A percentile compares a stretch with the other conserved stretches of the same genome.
Conservation (phyloP, 768 basidiomycete species). For the Gyrodon lividus region DNA sequence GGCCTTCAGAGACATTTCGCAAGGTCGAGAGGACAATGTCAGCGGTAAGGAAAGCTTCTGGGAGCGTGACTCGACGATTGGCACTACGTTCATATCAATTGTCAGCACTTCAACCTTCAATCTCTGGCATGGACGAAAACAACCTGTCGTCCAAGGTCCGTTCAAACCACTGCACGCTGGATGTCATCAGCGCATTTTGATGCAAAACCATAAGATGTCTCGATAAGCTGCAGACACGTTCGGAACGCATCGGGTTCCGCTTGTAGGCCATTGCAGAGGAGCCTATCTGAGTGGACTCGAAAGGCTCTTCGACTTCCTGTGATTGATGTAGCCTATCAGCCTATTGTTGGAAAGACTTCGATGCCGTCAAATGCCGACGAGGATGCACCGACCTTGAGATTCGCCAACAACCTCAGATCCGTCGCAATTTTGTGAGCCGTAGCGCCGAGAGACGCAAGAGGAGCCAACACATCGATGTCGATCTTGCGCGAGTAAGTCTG, state of each 20-base stretch:
- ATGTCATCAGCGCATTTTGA: constrained; percentile 94
- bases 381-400: constrained; percentile 65
- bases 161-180: constrained; percentile 97
- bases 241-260: constrained; percentile 98
- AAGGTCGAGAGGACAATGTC: constrained; percentile 95
- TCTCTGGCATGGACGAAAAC: constrained; percentile 6
- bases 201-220: constrained; percentile 94
- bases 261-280: constrained; percentile 99
- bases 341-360: neutral
- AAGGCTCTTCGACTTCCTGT: constrained; percentile 97
- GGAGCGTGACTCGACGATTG: constrained; percentile 93
- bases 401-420: constrained; percentile 90
- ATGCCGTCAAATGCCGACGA: neutral
- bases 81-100: constrained; percentile 52
- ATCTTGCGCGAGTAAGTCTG: constrained; percentile 99
- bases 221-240: constrained; percentile 95
- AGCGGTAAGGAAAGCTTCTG: constrained; percentile 95
- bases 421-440: constrained; percentile 98
- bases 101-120: neutral
- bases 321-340: constrained; percentile 2
- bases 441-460: constrained; percentile 86
- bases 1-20: constrained; percentile 94
- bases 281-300: constrained; percentile 98
- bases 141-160: constrained; percentile 95
- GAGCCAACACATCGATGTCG: constrained; percentile 88